Evolutionary conservation across 768 basidiomycete genomes (phyloP).

Genomic region (Podaxis pistillaris): DNA sequence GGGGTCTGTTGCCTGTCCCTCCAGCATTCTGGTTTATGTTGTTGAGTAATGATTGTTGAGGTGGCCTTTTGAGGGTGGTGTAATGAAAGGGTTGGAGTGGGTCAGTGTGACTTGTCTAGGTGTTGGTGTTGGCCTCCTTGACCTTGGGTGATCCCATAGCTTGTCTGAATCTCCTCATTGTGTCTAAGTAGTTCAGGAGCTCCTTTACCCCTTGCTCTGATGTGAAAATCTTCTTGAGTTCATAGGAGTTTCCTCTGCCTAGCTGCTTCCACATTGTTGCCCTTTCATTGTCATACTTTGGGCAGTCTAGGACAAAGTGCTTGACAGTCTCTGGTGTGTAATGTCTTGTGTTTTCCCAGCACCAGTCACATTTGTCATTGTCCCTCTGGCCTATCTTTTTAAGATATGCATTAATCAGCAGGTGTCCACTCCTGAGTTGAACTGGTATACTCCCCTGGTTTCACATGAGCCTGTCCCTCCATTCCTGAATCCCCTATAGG

Average conservation of each 20-base stretch:
- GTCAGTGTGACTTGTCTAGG: too few relatives aligned
- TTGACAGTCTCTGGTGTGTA: neutral
- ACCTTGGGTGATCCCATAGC: neutral
- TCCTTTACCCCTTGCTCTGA: neutral
- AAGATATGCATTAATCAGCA: conserved; percentile 22
- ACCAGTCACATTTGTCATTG: conserved; percentile 3
- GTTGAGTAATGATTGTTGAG: too few relatives aligned
- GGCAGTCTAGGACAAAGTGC: conserved; percentile 13
- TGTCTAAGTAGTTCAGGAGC: neutral
- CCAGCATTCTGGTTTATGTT: too few relatives aligned
- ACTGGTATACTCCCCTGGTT: neutral
- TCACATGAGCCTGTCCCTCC: conserved; percentile 4
- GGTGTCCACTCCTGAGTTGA: conserved; percentile 29
- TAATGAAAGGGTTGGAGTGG: too few relatives aligned
- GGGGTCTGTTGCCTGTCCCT: too few relatives aligned
- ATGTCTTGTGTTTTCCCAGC: neutral
- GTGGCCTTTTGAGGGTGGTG: too few relatives aligned
- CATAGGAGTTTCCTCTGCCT: neutral
- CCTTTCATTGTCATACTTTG: neutral
- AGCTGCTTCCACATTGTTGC: neutral
- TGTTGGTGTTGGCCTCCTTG: too few relatives aligned
- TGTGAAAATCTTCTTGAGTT: too few relatives aligned
- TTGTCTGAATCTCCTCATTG: neutral
- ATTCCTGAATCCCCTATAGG: conserved; percentile 16
- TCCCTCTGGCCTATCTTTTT: neutral